These are phyloP conservation scores for Coemansia sp. DNA, from an alignment of 192 early-diverging fungal species.

Conservation along the genomic window DNA sequence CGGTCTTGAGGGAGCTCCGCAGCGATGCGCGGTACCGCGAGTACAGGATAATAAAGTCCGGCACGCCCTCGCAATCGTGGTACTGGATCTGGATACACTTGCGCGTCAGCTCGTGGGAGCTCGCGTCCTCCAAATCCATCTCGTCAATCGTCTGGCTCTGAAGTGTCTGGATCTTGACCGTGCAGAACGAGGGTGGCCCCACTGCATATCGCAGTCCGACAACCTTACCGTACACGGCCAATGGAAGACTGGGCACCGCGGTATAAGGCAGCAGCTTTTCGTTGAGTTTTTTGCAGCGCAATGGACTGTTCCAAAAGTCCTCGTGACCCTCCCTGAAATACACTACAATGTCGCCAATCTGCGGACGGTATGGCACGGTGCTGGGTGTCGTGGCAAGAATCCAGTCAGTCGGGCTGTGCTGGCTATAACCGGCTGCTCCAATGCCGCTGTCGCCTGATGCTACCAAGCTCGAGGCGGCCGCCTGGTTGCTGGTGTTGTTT, in stretches of 20 bases:
- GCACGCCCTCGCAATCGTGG: conserved; percentile 67
- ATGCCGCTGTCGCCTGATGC: not conserved
- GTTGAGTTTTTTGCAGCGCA: conserved; percentile 43
- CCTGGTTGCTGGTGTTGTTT: not conserved
- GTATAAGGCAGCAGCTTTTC: conserved; percentile 53
- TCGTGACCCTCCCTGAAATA: conserved; percentile 61
- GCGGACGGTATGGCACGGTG: conserved; percentile 63
- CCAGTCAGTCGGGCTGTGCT: conserved; percentile 57
- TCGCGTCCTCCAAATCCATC: conserved; percentile 41
- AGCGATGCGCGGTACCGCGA: conserved; percentile 62
- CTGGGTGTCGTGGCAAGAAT: conserved; percentile 44
- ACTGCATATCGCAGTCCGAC: conserved; percentile 61
- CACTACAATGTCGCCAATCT: conserved; percentile 61
- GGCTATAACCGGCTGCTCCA: not conserved
- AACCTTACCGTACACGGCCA: conserved; percentile 62
- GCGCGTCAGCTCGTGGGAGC: conserved; percentile 25
- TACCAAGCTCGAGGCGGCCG: not conserved
- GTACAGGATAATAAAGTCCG: conserved; percentile 71
- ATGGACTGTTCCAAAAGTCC: conserved; percentile 58
- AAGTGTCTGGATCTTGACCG: conserved; percentile 54
- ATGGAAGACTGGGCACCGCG: conserved; percentile 41
- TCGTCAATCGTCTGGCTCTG: conserved; percentile 51
- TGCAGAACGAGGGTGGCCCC: conserved; percentile 71
- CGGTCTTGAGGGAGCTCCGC: conserved; percentile 46
- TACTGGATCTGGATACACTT: conserved; percentile 61